Conservation (phyloP, 345 rosid species). For the Bruguiera sexangula region DNA sequence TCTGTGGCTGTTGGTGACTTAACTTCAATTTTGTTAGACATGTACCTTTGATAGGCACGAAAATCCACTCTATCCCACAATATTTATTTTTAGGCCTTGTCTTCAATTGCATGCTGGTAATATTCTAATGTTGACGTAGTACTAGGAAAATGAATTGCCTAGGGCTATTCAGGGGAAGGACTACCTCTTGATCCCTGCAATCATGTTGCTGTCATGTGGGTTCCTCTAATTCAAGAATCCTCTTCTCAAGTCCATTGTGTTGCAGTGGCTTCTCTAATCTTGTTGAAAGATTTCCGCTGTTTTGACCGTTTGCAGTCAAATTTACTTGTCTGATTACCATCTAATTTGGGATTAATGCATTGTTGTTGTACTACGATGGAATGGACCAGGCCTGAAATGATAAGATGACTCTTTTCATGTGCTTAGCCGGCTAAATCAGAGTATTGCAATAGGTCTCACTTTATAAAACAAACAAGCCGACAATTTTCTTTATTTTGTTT, state of each 20-base stretch:
- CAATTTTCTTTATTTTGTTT: neutral
- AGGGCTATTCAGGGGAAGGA: neutral
- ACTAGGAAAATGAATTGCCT: neutral
- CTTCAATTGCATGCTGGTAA: neutral
- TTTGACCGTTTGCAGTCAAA: neutral
- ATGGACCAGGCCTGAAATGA: too few species aligned
- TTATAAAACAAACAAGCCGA: too few species aligned
- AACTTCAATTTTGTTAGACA: too few species aligned
- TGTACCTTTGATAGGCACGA: too few species aligned
- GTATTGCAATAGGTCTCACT: too few species aligned
- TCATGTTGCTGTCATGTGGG: neutral
- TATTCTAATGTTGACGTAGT: neutral
- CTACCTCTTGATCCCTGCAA: neutral
- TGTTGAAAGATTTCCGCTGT: neutral
- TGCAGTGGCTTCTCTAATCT: neutral
- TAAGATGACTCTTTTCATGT: neutral
- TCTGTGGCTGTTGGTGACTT: too few species aligned
- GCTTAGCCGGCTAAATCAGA: neutral
- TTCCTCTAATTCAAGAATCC: neutral
- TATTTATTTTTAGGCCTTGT: neutral
- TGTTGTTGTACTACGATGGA: neutral
- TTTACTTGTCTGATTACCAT: neutral
- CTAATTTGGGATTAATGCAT: too few species aligned
- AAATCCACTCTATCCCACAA: neutral
- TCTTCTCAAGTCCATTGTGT: too few species aligned